Conservation (phyloP, 305 asterid species). For the Stenogyne calaminthoides region DNA sequence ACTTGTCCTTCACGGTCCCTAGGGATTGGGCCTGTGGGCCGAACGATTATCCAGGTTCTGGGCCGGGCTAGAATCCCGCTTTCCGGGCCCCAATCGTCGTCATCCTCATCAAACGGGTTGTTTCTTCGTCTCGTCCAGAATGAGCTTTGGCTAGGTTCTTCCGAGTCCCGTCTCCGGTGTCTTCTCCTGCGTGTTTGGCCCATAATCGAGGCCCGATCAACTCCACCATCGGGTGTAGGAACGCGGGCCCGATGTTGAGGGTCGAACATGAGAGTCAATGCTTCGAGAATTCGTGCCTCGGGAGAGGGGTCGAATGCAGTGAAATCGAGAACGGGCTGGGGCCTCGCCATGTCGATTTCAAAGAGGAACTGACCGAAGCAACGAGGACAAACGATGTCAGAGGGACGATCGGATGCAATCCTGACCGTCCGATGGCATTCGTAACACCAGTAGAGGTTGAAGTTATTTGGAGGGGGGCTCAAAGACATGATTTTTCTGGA, state of each 20-base stretch:
- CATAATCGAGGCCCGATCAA: slow-evolving; percentile 25
- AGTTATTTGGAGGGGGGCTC: slow-evolving; percentile 45
- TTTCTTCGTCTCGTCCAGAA: slow-evolving; percentile 52
- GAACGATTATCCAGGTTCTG: slow-evolving; percentile 55
- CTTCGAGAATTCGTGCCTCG: slow-evolving; percentile 76
- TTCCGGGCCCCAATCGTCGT: slow-evolving; percentile 60
- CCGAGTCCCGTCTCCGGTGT: slow-evolving; percentile 34
- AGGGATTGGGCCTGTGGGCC: slow-evolving; percentile 40
- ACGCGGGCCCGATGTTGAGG: slow-evolving; percentile 36
- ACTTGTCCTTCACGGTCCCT: slow-evolving; percentile 33
- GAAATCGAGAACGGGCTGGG: slow-evolving; percentile 53
- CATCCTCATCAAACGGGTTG: slow-evolving; percentile 25
- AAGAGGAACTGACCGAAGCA: slow-evolving; percentile 68
- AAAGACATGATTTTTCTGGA: slow-evolving; percentile 37
- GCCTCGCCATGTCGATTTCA: slow-evolving; percentile 52
- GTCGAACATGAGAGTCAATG: slow-evolving; percentile 63
- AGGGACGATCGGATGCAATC: slow-evolving; percentile 41
- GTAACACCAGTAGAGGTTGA: slow-evolving; percentile 77
- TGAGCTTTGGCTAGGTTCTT: slow-evolving; percentile 33
- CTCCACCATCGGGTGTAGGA: slow-evolving; percentile 12
- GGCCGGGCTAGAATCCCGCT: slow-evolving; percentile 85
- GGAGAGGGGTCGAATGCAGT: slow-evolving; percentile 83
- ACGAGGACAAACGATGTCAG: slow-evolving; percentile 61
- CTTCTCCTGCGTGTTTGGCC: slow-evolving; percentile 36
- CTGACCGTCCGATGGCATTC: slow-evolving; percentile 77